phyloP scores from a whole-genome alignment of 2,329 filamentous ascomycete genomes.

The Paracamarosporium sp. region DNA sequence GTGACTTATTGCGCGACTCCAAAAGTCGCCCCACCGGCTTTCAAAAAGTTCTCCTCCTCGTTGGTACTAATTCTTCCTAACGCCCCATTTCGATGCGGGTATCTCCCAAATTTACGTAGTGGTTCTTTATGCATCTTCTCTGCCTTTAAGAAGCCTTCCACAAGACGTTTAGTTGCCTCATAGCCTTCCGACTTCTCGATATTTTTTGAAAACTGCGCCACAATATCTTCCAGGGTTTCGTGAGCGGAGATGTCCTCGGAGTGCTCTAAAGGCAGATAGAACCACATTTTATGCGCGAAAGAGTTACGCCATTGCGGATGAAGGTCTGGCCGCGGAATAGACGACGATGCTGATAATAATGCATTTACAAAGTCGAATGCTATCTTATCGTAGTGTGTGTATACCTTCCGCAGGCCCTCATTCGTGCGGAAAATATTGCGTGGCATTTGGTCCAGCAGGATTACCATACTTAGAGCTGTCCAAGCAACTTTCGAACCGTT shows the following conservation, averaged over 20 bases:
- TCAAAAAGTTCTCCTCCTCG: conserved; percentile 60
- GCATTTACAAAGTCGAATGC: conserved; percentile 52
- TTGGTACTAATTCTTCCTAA: conserved; percentile 57
- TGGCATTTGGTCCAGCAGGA: conserved; percentile 69
- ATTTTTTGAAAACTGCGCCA: conserved; percentile 42
- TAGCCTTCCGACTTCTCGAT: conserved; percentile 36
- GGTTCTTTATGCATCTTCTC: conserved; percentile 59
- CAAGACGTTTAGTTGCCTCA: conserved; percentile 32
- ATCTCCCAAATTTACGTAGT: conserved; percentile 62
- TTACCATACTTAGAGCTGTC: conserved; percentile 56
- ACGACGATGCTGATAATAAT: conserved; percentile 38
- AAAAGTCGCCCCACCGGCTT: conserved; percentile 52
- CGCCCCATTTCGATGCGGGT: conserved; percentile 64
- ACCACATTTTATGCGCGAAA: conserved; percentile 58
- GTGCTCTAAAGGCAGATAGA: conserved; percentile 67
- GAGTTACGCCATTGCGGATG: conserved; percentile 39
- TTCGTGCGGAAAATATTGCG: conserved; percentile 66
- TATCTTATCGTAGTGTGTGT: conserved; percentile 64
- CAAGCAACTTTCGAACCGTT: conserved; percentile 37
- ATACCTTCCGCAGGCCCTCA: conserved; percentile 54
- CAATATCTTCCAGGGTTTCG: conserved; percentile 42
- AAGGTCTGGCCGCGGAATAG: conserved; percentile 32
- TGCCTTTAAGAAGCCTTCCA: conserved; percentile 44
- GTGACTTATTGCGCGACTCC: conserved; percentile 31
- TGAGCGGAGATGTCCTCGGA: conserved; percentile 60